These are phyloP conservation scores for Artemisia argyi DNA, from an alignment of 129 eudicot genomes.

Conservation along the genomic window DNA sequence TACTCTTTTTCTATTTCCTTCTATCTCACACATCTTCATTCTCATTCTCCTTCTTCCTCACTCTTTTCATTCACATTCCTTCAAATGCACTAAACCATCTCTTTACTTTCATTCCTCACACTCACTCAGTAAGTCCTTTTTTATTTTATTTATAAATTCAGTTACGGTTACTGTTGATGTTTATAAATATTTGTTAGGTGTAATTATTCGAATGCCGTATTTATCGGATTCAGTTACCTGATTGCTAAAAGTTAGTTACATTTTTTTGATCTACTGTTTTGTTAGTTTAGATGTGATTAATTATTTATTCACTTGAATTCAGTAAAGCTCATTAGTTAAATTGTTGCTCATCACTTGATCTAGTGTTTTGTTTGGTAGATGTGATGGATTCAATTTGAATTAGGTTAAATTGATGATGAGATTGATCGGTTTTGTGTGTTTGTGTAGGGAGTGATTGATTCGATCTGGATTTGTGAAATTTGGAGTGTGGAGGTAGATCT, in stretches of 20 bases:
- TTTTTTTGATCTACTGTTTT: neutral
- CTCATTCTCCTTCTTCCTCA: neutral
- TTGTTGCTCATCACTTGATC: constrained; percentile 23
- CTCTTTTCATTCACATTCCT: constrained; percentile 13
- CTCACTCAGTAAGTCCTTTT: constrained; percentile 3
- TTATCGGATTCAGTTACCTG: neutral
- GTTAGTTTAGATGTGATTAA: neutral
- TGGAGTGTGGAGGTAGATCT: constrained; percentile 49
- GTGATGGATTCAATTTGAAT: constrained; percentile 5
- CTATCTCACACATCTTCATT: constrained; percentile 3
- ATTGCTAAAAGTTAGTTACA: neutral
- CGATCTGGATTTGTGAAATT: constrained; percentile 29
- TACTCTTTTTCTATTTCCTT: constrained; percentile 12
- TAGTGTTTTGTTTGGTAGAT: neutral
- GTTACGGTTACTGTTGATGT: no score
- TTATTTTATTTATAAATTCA: neutral
- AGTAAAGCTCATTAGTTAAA: constrained; percentile 8
- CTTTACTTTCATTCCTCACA: constrained; percentile 3
- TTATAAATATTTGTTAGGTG: neutral
- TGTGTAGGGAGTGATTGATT: constrained; percentile 44
- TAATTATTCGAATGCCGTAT: neutral
- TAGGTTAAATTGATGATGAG: constrained; percentile 17
- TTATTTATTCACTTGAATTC: constrained; percentile 13
- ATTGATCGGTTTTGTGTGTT: constrained; percentile 13
- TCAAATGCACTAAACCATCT: constrained; percentile 34